Evolutionary conservation across 164 flowering plant genomes (phyloP), one percentile per base, ranked within the genome.

Genomic region (Berberis vulgaris): DNA sequence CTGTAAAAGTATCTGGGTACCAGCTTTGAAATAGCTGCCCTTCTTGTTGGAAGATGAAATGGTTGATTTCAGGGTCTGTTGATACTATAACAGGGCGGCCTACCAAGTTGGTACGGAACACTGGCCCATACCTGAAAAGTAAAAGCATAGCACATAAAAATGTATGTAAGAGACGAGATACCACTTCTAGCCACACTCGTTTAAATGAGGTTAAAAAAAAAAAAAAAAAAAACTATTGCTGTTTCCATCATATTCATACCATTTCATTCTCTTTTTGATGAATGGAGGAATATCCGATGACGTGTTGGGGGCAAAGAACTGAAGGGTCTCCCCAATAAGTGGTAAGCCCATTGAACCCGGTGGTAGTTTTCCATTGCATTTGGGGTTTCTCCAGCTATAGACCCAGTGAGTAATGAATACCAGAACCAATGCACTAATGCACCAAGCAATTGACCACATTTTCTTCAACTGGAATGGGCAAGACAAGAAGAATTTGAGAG

Each of bases 271-370:
- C 47, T 63, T 52, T 64, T 49, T 71, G 69, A 78, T 63, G 72
- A 78, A 78, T 4, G 78, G 74, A 45, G 81, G 74, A 58, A 78
- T 43, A 11, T 67, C 77, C 1, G 74, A 70, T 5, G 74, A 69
- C 6, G 61, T 65, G 61, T 75, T 67, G 50, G 81, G 81, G 2
- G 71, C 49, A 45, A 78, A 78, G 74, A 75, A 78, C 65, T 75
- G 76, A 49, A 70, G 74, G 66, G 71, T 72, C 65, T 78, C 81
- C 56, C 81, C 81, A 10, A 78, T 60, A 50, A 75, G 72, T 3
- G 78, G 81, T 12, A 65, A 61, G 41, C 81, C 81, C 81, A 75
- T 78, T 47, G 81, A 75, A 46, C 77, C 81, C 4, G 78, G 81
- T 54, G 78, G 81, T 40, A 78, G 76, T 59, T 57, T 67, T 49